Base-by-base conservation (phyloP, 148 eudicot genomes). In the Fagopyrum tataricum region DNA sequence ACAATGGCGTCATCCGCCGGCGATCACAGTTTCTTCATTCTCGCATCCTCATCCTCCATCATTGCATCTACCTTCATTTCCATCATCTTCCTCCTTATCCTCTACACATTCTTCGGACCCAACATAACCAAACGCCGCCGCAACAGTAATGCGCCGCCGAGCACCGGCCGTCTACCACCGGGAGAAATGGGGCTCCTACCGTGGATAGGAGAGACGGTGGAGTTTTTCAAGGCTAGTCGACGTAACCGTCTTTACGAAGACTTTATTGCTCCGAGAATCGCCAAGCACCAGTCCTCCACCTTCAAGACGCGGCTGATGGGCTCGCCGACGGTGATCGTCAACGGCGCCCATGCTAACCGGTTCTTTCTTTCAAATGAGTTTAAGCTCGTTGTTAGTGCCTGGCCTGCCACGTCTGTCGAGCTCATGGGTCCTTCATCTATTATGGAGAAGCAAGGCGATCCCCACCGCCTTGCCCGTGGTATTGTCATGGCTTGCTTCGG, bases 291-390 rank as follows among this genome's bases (percentile, higher is more conserved):
- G 5, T 31, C 58, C 7, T 81, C 73, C 2, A 85, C 88, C 7
- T 92, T 92, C 87, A 90, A 92, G 72, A 90, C 98, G 0, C 82
- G 85, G 64, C 73, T 92, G 1, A 84, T 92, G 91, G 96, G 98
- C 6, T 75, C 83, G 0, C 91, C 93, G 0, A 90, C 93, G 0
- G 85, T 90, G 24, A 78, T 90, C 0, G 88, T 90, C 0, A 88
- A 83, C 55, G 91, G 98, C 3, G 80, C 84, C 4, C 83, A 84
- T 7, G 90, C 96, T 7, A 90, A 87, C 55, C 81, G 81, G 0
- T 92, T 92, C 78, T 87, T 92, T 76, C 47, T 90, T 8, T 84
- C 90, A 0, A 92, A 90, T 56, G 96, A 92, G 84, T 92, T 92
- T 73, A 90, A 90, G 84, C 71, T 92, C 10, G 96, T 92, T 17